These are phyloP conservation scores for Boletus rufocinnamomeus DNA, from an alignment of 768 basidiomycete genomes.

Conservation along the genomic window DNA sequence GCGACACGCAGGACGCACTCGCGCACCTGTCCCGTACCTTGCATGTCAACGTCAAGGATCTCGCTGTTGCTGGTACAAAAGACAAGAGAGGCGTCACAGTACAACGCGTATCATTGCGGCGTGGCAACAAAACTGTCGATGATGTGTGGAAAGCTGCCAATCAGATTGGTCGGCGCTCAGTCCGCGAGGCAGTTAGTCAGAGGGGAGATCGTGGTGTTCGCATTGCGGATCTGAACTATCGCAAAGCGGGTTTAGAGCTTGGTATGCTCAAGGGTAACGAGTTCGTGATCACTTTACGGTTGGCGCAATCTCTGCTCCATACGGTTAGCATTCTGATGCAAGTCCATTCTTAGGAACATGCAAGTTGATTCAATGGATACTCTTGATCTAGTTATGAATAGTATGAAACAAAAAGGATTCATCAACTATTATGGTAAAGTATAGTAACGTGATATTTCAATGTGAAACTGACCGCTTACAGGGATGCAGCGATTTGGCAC, in stretches of 20 bases:
- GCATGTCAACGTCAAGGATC: slow-evolving; percentile 75
- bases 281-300: slow-evolving; percentile 94
- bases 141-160: slow-evolving; percentile 86
- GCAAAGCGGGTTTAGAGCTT: slow-evolving; percentile 79
- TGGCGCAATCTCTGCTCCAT: slow-evolving; percentile 7
- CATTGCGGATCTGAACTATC: slow-evolving; percentile 86
- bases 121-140: slow-evolving; percentile 75
- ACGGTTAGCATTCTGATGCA: slow-evolving; percentile 17
- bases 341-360: slow-evolving; percentile 63
- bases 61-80: slow-evolving; percentile 93
- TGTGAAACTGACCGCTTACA: slow-evolving; percentile 31
- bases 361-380: slow-evolving; percentile 72
- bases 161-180: slow-evolving; percentile 58
- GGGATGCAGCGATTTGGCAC: slow-evolving; percentile 99
- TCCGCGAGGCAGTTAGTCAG: slow-evolving; percentile 58
- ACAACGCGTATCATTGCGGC: slow-evolving; percentile 82
- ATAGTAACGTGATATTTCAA: neutral
- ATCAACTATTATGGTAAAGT: slow-evolving; percentile 93
- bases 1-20: slow-evolving; percentile 95
- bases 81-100: slow-evolving; percentile 97
- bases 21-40: slow-evolving; percentile 75
- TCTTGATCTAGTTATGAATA: slow-evolving; percentile 73
- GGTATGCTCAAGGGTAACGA: slow-evolving; percentile 97
- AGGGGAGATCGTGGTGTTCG: slow-evolving; percentile 90
- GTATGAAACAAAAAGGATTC: slow-evolving; percentile 83